These are phyloP conservation scores for Aspergillus haitiensis DNA, from an alignment of 495 filamentous ascomycete genomes.

Conservation along the genomic window DNA sequence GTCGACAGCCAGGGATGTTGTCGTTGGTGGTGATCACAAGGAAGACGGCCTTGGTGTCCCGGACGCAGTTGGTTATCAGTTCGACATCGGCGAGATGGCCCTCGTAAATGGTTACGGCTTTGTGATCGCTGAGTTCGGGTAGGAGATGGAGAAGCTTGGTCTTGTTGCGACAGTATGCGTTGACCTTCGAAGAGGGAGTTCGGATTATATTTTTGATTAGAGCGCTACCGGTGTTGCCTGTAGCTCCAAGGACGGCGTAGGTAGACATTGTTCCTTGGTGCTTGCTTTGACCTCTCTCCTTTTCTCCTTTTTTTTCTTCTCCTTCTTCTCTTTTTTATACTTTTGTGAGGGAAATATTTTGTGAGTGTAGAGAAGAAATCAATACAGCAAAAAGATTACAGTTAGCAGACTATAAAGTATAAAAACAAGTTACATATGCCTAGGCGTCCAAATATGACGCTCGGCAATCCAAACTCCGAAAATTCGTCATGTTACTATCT, in stretches of 20 bases:
- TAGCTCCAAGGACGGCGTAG: constrained; percentile 31
- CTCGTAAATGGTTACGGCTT: constrained; percentile 35
- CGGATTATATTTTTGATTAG: constrained; percentile 39
- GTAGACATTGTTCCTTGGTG: constrained; percentile 2
- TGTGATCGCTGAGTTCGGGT: constrained; percentile 27
- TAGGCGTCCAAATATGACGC: too few species aligned
- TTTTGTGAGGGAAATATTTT: too few species aligned
- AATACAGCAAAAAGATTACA: too few species aligned
- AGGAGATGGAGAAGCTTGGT: constrained; percentile 35
- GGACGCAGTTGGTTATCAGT: constrained; percentile 34
- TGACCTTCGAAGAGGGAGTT: constrained; percentile 24
- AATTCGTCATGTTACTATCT: too few species aligned
- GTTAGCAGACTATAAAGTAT: too few species aligned
- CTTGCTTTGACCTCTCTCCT: too few species aligned
- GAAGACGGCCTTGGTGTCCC: constrained; percentile 36
- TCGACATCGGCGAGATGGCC: constrained; percentile 38
- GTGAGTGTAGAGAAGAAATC: too few species aligned
- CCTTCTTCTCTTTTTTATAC: too few species aligned
- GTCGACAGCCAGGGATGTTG: constrained; percentile 36
- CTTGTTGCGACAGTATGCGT: constrained; percentile 41
- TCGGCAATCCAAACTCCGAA: too few species aligned
- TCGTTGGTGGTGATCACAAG: constrained; percentile 35
- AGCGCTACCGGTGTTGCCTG: constrained; percentile 26
- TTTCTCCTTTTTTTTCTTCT: too few species aligned
- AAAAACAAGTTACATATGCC: too few species aligned